Percentiles rank a stretch among this genome's conserved stretches.
Evolutionary conservation across 768 basidiomycete genomes (phyloP).

Genomic region (Coprinellus aureogranulatus): DNA sequence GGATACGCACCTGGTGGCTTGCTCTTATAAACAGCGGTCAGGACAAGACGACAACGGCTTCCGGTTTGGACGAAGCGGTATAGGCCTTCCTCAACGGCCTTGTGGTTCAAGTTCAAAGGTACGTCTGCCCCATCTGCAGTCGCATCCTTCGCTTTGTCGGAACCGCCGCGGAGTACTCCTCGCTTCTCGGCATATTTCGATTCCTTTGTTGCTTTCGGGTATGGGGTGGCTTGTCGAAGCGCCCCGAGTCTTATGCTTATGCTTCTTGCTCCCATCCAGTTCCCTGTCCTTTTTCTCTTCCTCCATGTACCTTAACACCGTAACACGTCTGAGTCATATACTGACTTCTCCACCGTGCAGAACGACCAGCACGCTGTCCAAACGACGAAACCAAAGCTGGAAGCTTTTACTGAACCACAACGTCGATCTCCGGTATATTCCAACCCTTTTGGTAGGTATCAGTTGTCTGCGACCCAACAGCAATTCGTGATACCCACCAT

Average conservation of each 20-base stretch:
- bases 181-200: constrained; percentile 12
- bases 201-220: constrained; percentile 13
- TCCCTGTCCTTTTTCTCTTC: neutral
- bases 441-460: constrained; percentile 21
- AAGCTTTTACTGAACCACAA: constrained; percentile 33
- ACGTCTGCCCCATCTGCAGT: constrained; percentile 2
- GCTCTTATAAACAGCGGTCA: constrained; percentile 18
- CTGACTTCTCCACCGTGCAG: constrained; percentile 21
- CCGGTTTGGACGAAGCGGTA: constrained; percentile 26
- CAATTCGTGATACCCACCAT: constrained; percentile 21
- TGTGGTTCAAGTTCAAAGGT: constrained; percentile 7
- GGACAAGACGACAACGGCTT: constrained; percentile 21
- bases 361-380: constrained; percentile 30
- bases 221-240: constrained; percentile 8
- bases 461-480: neutral
- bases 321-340: constrained; percentile 20
- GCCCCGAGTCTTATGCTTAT: neutral
- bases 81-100: constrained; percentile 26
- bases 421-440: constrained; percentile 30
- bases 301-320: neutral
- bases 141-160: constrained; percentile 10
- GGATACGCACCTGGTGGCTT: constrained; percentile 8
- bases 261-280: neutral
- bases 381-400: constrained; percentile 24
- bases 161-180: constrained; percentile 11